These are phyloP conservation scores for Moesziomyces parantarcticus DNA, from an alignment of 1,284 basidiomycete species.

Conservation along the genomic window DNA sequence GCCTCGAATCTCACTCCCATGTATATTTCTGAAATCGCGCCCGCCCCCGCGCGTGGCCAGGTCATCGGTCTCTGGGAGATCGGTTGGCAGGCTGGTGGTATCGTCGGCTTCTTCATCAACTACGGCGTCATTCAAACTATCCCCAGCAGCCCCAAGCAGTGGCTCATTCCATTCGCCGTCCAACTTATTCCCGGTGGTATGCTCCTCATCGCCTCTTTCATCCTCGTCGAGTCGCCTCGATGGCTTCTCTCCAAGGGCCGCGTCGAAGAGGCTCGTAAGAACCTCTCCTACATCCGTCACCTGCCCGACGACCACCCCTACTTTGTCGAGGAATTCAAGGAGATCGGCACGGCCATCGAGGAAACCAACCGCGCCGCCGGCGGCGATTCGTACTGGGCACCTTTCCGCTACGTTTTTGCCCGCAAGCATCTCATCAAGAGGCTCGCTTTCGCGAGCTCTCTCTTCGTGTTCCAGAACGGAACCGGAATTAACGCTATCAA, in stretches of 20 bases:
- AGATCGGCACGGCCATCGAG: slow-evolving; percentile 4
- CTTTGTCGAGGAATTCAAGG: slow-evolving; percentile 8
- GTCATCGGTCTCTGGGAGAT: slow-evolving; percentile 1
- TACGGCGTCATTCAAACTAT: slow-evolving; percentile 5
- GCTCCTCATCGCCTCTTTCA: slow-evolving; percentile 68
- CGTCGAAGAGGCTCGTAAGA: slow-evolving; percentile 73
- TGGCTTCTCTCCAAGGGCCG: slow-evolving; percentile 79
- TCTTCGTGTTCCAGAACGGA: slow-evolving; percentile 3
- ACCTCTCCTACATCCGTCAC: slow-evolving; percentile 69
- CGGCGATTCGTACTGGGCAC: slow-evolving; percentile 5
- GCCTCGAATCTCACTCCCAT: neutral
- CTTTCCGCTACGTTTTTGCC: slow-evolving; percentile 6
- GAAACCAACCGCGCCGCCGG: slow-evolving; percentile 4
- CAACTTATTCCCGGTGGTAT: slow-evolving; percentile 47
- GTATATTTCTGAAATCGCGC: slow-evolving; percentile 10
- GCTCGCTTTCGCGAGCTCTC: slow-evolving; percentile 1
- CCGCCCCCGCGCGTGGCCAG: slow-evolving; percentile 2
- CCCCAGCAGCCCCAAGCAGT: slow-evolving; percentile 5
- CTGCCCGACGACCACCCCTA: slow-evolving; percentile 2
- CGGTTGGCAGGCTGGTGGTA: slow-evolving; percentile 6
- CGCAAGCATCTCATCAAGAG: neutral
- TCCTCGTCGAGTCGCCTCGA: slow-evolving; percentile 80
- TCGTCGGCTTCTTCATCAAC: slow-evolving; percentile 9
- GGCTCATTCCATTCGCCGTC: slow-evolving; percentile 6
- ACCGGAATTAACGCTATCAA: slow-evolving; percentile 10